Evolutionary conservation across 768 basidiomycete species (phyloP).

Genomic region (Sporobolomyces roseus): DNA sequence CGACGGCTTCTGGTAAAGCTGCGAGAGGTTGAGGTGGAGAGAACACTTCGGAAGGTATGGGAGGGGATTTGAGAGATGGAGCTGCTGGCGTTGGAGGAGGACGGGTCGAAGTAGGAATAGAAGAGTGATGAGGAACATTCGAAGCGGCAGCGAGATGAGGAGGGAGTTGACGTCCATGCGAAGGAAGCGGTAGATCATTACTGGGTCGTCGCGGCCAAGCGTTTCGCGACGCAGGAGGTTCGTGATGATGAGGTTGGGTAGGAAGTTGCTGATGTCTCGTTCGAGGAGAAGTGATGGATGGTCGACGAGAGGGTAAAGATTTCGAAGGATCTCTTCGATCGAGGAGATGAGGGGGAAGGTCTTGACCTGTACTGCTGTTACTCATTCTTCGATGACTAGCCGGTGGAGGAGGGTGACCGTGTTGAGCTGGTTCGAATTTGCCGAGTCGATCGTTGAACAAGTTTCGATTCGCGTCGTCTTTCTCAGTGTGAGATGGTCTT

Average conservation of each 20-base stretch:
- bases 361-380: neutral
- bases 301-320: constrained; percentile 1
- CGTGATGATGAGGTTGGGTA: neutral
- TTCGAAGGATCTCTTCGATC: neutral
- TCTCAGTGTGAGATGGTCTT: constrained; percentile 49
- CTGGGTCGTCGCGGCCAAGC: constrained; percentile 5
- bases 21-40: constrained; percentile 12
- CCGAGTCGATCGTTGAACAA: constrained; percentile 97
- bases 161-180: constrained; percentile 55
- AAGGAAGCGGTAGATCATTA: neutral
- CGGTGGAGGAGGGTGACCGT: constrained; percentile 15
- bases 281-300: constrained; percentile 31
- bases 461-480: constrained; percentile 57
- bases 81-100: constrained; percentile 6
- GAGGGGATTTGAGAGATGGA: neutral
- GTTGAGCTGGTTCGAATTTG: constrained; percentile 68
- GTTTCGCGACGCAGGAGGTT: constrained; percentile 10
- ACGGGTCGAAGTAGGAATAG: neutral
- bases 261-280: too few relatives aligned
- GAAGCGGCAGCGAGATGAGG: constrained; percentile 54
- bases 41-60: constrained; percentile 49
- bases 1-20: neutral
- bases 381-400: constrained; percentile 2
- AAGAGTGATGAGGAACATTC: too few relatives aligned
- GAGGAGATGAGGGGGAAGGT: constrained; percentile 21